These are phyloP conservation scores for Chalaropsis ovoidea DNA, from an alignment of 2,329 filamentous ascomycete species.

Conservation along the genomic window DNA sequence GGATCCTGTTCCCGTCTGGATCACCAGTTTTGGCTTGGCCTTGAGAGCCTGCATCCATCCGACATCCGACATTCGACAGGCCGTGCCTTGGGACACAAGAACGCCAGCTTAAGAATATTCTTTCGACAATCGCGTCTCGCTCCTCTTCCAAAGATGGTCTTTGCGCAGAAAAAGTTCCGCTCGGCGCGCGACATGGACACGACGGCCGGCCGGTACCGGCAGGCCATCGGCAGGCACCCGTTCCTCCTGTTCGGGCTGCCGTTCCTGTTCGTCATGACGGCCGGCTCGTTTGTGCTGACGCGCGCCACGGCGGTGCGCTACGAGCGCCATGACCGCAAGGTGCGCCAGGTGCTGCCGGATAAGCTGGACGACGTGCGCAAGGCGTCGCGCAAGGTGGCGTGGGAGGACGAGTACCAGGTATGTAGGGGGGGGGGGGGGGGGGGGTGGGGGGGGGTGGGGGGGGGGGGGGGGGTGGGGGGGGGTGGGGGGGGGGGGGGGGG, in stretches of 20 bases:
- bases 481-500: background rate
- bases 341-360: constrained; percentile 72
- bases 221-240: constrained; percentile 63
- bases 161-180: constrained; percentile 23
- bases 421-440: constrained; percentile 33
- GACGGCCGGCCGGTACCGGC: constrained; percentile 67
- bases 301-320: constrained; percentile 89
- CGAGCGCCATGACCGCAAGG: constrained; percentile 83
- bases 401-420: constrained; percentile 81
- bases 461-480: background rate
- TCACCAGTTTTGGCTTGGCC: background rate
- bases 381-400: constrained; percentile 59
- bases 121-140: too few relatives aligned
- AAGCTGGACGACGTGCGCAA: constrained; percentile 76
- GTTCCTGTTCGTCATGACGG: constrained; percentile 81
- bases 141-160: constrained; percentile 14
- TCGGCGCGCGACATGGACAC: constrained; percentile 54
- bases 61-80: too few relatives aligned
- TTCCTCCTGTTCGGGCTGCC: constrained; percentile 91
- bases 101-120: background rate
- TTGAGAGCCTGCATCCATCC: background rate
- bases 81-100: background rate
- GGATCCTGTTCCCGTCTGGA: background rate
- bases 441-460: background rate
- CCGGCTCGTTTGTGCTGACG: constrained; percentile 86